These are phyloP conservation scores for Candida maris DNA, from an alignment of 805 yeast genomes.

Conservation along the genomic window DNA sequence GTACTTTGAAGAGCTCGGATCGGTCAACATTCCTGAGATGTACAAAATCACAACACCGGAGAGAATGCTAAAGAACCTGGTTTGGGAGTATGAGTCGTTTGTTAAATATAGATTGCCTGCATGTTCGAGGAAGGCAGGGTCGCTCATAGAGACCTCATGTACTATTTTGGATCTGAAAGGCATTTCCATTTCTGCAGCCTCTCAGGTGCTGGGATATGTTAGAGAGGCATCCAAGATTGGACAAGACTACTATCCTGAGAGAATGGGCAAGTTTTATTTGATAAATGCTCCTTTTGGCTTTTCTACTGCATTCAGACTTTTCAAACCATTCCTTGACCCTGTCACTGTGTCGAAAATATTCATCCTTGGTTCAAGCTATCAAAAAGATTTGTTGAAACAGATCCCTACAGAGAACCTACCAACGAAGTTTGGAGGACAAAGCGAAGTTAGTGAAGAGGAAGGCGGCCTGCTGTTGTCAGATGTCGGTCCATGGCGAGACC, in stretches of 20 bases:
- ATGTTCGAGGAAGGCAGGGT: constrained; percentile 77
- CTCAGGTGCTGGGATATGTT: constrained; percentile 82
- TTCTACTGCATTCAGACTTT: constrained; percentile 84
- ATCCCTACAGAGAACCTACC: constrained; percentile 94
- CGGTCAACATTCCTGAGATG: constrained; percentile 87
- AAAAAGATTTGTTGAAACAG: constrained; percentile 82
- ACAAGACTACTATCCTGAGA: constrained; percentile 96
- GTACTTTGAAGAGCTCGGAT: constrained; percentile 89
- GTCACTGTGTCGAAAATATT: constrained; percentile 94
- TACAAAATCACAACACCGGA: constrained; percentile 91
- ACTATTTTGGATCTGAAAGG: constrained; percentile 95
- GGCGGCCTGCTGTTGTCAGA: constrained; percentile 87
- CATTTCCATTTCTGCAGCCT: constrained; percentile 78
- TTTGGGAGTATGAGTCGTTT: constrained; percentile 96
- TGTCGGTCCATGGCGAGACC: constrained; percentile 97
- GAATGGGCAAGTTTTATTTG: constrained; percentile 96
- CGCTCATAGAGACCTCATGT: constrained; percentile 90
- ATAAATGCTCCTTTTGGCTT: constrained; percentile 98
- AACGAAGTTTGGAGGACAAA: constrained; percentile 80
- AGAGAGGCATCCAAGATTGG: constrained; percentile 92
- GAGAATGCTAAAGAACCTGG: constrained; percentile 91
- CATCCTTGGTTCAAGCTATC: constrained; percentile 76
- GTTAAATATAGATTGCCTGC: constrained; percentile 85
- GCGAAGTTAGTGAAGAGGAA: constrained; percentile 59
- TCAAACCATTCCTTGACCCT: constrained; percentile 94